Base-by-base conservation (phyloP, 2,329 filamentous ascomycete genomes). In the Xylariaceae sp. region DNA sequence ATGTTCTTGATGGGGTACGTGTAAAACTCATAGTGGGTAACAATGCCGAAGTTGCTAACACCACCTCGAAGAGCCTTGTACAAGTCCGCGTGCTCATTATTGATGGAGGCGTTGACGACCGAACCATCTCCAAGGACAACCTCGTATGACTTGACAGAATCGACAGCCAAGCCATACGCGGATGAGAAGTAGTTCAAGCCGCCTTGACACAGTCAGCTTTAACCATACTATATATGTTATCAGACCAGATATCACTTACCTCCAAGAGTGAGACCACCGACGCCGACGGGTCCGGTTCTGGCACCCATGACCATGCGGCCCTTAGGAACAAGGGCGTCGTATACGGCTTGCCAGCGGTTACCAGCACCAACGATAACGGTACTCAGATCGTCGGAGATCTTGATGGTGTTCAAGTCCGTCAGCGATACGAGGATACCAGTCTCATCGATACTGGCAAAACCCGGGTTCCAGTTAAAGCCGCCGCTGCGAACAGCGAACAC, bases 21-120 rank as follows among this genome's bases (percentile, higher is more conserved):
- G 39, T 69, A 66, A 23, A 70, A 58, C 35, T 69, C 67, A 56
- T 71, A 72, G 23, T 53, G 64, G 5, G 72, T 73, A 0, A 73
- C 67, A 18, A 73, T 68, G 8, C 70, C 71, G 49, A 73, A 70
- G 51, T 73, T 73, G 52, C 64, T 66, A 17, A 55, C 53, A 7
- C 65, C 47, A 54, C 66, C 57, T 63, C 68, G 60, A 56, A 73
- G 61, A 4, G 68, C 70, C 34, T 65, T 66, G 58, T 70, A 72
- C 3, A 73, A 58, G 45, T 72, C 71, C 9, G 65, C 65, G 34
- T 68, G 56, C 15, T 65, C 50, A 47, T 70, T 71, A 39, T 64
- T 60, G 51, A 66, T 57, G 1, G 67, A 61, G 37, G 67, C 67
- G 13, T 56, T 69, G 42, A 67, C 64, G n/a, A 70, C 65, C 3